Evolutionary conservation across 345 rosid species (phyloP).

Genomic region (Eucalyptus pumila): DNA sequence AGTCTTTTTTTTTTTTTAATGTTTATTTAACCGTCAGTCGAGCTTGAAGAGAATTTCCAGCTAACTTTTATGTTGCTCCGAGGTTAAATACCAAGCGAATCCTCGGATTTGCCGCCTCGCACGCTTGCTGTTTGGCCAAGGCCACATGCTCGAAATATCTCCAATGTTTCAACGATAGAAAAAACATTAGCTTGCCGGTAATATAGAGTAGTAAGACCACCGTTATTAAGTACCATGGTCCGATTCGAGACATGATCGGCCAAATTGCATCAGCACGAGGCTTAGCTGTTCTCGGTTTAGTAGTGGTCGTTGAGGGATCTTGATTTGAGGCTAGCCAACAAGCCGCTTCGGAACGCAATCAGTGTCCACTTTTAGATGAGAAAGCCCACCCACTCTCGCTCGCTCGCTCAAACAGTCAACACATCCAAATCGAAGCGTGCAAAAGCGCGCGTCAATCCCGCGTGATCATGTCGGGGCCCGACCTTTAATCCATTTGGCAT

Average conservation of each 20-base stretch:
- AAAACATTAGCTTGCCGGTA: neutral
- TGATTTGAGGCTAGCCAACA: conserved; percentile 22
- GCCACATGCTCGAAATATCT: neutral
- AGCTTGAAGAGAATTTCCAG: neutral
- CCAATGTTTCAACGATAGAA: neutral
- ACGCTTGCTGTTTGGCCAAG: neutral
- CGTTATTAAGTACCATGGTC: neutral
- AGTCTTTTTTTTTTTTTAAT: neutral
- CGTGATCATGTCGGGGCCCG: neutral
- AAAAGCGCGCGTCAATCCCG: neutral
- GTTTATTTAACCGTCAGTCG: neutral
- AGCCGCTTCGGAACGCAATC: conserved; percentile 15
- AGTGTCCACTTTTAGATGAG: neutral
- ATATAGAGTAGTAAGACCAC: neutral
- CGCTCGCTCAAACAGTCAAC: neutral
- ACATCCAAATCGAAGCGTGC: neutral
- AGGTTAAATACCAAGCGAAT: neutral
- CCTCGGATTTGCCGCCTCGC: neutral
- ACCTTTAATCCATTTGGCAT: neutral
- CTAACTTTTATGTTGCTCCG: neutral
- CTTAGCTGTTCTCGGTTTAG: neutral
- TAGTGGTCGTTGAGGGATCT: neutral
- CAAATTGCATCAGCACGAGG: neutral
- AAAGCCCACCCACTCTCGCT: neutral
- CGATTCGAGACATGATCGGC: neutral